A percentile compares a stretch with the other conserved stretches of the same genome.
phyloP scores from a whole-genome alignment of 2,329 filamentous ascomycete species.

The Ceratocystiopsis minuta region DNA sequence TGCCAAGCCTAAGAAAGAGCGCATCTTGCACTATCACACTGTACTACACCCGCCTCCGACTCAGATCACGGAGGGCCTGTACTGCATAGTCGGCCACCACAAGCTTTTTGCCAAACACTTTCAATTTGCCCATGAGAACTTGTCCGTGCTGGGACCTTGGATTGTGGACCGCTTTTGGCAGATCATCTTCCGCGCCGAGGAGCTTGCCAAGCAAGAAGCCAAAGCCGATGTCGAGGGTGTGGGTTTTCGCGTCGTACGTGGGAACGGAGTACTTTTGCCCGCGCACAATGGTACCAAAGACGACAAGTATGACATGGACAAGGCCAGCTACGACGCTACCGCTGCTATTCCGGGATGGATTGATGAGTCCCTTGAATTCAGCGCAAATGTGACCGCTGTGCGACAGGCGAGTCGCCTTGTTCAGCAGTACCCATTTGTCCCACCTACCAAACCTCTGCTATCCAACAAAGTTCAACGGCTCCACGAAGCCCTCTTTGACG shows the following conservation, averaged over 20 bases:
- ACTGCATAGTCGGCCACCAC: conserved; percentile 22
- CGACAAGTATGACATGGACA: conserved; percentile 30
- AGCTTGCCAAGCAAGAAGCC: conserved; percentile 41
- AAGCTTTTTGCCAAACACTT: conserved; percentile 38
- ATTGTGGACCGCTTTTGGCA: conserved; percentile 70
- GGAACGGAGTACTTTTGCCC: conserved; percentile 1
- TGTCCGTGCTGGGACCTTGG: conserved; percentile 60
- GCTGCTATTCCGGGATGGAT: no score
- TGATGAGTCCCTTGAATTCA: conserved; percentile 1
- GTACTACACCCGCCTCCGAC: conserved; percentile 41
- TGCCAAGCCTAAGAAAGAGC: conserved; percentile 39
- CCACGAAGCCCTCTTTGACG: conserved; percentile 33
- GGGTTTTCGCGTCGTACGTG: not conserved
- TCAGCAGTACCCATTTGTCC: conserved; percentile 26
- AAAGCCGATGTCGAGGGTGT: conserved; percentile 21
- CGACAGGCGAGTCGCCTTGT: conserved; percentile 39
- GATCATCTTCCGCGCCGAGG: conserved; percentile 45
- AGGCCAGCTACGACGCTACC: not conserved
- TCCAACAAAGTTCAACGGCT: conserved; percentile 60
- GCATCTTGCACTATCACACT: conserved; percentile 33
- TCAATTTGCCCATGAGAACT: conserved; percentile 37
- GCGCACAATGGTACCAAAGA: not conserved
- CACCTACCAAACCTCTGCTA: conserved; percentile 23
- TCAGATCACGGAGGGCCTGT: conserved; percentile 40
- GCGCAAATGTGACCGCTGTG: conserved; percentile 28